Evolutionary conservation across 192 early-diverging fungal species (phyloP).

Genomic region (Kickxella alabastrina): DNA sequence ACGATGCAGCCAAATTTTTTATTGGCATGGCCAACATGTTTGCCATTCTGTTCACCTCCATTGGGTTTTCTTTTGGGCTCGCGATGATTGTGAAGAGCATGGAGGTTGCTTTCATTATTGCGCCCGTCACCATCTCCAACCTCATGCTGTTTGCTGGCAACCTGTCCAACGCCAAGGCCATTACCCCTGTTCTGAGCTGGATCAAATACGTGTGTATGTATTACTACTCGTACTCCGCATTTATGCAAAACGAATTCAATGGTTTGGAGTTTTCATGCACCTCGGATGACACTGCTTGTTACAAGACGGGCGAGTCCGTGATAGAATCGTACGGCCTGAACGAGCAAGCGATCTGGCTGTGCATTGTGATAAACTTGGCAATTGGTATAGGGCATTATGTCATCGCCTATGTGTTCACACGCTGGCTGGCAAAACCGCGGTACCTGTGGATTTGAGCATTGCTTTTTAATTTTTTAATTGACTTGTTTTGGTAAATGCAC

Average conservation of each 20-base stretch:
- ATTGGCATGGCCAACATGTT: conserved; percentile 2
- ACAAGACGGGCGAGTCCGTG: conserved; percentile 5
- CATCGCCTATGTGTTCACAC: not conserved
- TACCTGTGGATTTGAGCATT: conserved; percentile 7
- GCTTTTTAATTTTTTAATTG: not conserved
- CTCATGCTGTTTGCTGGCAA: conserved; percentile 19
- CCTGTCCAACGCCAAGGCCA: conserved; percentile 6
- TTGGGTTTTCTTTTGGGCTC: conserved; percentile 8
- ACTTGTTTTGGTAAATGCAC: not conserved
- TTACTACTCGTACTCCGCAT: conserved; percentile 6
- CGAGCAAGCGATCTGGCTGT: conserved; percentile 4
- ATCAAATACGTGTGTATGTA: conserved; percentile 9
- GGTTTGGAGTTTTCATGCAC: conserved; percentile 10
- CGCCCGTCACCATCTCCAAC: conserved; percentile 10
- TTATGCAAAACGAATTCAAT: conserved; percentile 5
- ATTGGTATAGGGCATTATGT: not conserved
- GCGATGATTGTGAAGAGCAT: conserved; percentile 2
- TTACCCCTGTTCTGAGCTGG: conserved; percentile 18
- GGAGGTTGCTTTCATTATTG: conserved; percentile 13
- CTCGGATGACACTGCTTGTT: not conserved
- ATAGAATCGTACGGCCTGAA: conserved; percentile 3
- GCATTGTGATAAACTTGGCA: conserved; percentile 4
- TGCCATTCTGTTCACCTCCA: conserved; percentile 3
- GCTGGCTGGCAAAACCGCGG: conserved; percentile 11
- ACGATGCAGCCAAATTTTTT: conserved; percentile 8